Base-by-base conservation (phyloP, 2,329 filamentous ascomycete genomes). In the Pseudocercospora crystallina region DNA sequence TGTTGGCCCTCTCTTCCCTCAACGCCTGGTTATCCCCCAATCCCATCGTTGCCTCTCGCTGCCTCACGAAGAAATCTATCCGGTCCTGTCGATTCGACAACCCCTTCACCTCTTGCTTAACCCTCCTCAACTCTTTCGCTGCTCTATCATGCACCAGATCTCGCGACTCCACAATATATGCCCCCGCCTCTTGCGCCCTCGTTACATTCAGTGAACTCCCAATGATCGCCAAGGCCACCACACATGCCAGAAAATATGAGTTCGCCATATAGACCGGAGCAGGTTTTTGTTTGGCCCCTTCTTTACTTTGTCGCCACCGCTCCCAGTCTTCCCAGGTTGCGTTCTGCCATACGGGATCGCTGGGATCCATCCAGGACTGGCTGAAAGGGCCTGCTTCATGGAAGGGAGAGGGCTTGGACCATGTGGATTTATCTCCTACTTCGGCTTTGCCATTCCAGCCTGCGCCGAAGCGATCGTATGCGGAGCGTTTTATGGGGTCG, bases 281-380 rank as follows among this genome's bases (percentile, higher is more conserved):
- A 61, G 82, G 80, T 39, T 54, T 63, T 43, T 66, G 63, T 64
- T 59, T 72, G 57, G 47, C 56, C 71, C 73, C 57, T 8, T 51
- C 51, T 65, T 67, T 54, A 63, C 65, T 69, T 31, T 82, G 76
- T 61, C 88, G 80, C 85, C 87, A 95, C 41, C 78, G 78, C 70
- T 95, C 89, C 90, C 90, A 95, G 67, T 99, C 94, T 68, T 99
- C 94, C 94, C 94, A 99, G 0, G 94, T 97, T 1, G 90, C 94
- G 68, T 97, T 97, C 61, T 75, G 69, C 63, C 76, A 80, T 42
- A 85, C 81, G 2, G 78, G 68, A 66, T 76, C 49, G 63, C 73
- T 62, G 64, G 74, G 59, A 54, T 72, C 60, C 32, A 50, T 55
- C 62, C 62, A 66, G 53, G 57, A 63, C n/a, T 61, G 61, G 13